These are phyloP conservation scores for Canariomyces notabilis DNA, from an alignment of 2,329 filamentous ascomycete species.

Conservation along the genomic window DNA sequence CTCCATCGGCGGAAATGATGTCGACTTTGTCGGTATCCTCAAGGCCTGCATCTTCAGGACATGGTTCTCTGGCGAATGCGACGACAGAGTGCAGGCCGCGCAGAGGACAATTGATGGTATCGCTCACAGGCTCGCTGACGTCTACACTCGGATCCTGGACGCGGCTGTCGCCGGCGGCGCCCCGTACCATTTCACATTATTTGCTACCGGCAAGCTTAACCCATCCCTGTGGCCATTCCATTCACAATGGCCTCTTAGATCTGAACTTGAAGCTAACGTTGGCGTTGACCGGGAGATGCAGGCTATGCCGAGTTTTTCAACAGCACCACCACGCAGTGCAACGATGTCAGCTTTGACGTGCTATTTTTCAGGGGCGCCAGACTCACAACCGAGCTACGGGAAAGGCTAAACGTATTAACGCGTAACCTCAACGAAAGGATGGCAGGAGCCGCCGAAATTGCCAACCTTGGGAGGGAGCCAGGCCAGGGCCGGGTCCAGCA, in stretches of 20 bases:
- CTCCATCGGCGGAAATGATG: slow-evolving; percentile 2
- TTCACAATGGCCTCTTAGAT: neutral
- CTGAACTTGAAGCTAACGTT: neutral
- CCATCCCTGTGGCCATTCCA: no score
- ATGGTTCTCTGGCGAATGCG: neutral
- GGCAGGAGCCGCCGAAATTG: neutral
- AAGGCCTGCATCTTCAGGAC: slow-evolving; percentile 2
- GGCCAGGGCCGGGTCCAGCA: neutral
- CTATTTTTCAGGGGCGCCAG: no score
- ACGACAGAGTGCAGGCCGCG: no score
- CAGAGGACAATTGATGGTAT: neutral
- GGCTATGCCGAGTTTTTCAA: slow-evolving; percentile 1
- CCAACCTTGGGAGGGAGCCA: neutral
- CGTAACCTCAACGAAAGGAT: neutral
- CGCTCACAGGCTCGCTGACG: neutral
- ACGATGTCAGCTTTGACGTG: no score
- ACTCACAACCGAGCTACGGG: neutral
- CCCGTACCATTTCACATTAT: no score
- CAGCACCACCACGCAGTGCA: neutral
- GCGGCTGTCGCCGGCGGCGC: no score
- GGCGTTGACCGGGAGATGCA: no score
- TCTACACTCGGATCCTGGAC: neutral
- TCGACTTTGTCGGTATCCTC: neutral
- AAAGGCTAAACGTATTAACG: slow-evolving; percentile 1
- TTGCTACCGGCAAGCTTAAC: no score